Base-by-base conservation (phyloP, 2,329 filamentous ascomycete species). In the Aspergillus arachidicola region DNA sequence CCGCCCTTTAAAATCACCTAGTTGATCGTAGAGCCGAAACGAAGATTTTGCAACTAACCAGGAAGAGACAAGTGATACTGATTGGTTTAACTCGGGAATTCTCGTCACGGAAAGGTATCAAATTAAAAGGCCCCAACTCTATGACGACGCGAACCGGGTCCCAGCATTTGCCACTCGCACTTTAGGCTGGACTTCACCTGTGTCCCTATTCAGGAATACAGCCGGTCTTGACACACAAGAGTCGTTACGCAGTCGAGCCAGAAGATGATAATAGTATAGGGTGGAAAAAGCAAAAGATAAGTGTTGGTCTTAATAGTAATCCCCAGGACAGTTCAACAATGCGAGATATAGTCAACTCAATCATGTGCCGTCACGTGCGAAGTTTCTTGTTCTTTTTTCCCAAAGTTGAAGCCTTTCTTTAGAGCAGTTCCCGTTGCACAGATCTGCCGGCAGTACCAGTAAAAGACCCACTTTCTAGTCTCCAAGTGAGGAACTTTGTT, bases 1-100 rank as follows among this genome's bases (percentile, higher is more conserved):
- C 63, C 63, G 63, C 60, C 57, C 46, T 60, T 57, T 58, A 51
- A 51, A 34, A 51, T 57, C 11, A 57, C 43, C 51, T 41, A 46
- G 48, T 59, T 59, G 10, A 55, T 53, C 34, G 48, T 23, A 43
- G 28, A 54, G 48, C 36, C 11, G 26, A 43, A 54, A 30, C 34
- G 32, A 59, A 51, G 34, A 53, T 26, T 54, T 53, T 28, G 23
- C 34, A 53, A 30, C 58, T 51, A 59, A 59, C 58, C 48, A 51
- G 48, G 46, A 51, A 36, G 23, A 38, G 58, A 45, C n/a, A 32
- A 28, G 34, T 32, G 19, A 30, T 34, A n/a, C 1, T 38, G 34
- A 38, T 38, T 38, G 21, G 51, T 26, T 55, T 11, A 55, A 38
- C n/a, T 28, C 32, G 21, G 32, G 9, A 26, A 23, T 16, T 7